These are phyloP conservation scores for Mycena capillaripes DNA, from an alignment of 768 basidiomycete species.

Conservation along the genomic window DNA sequence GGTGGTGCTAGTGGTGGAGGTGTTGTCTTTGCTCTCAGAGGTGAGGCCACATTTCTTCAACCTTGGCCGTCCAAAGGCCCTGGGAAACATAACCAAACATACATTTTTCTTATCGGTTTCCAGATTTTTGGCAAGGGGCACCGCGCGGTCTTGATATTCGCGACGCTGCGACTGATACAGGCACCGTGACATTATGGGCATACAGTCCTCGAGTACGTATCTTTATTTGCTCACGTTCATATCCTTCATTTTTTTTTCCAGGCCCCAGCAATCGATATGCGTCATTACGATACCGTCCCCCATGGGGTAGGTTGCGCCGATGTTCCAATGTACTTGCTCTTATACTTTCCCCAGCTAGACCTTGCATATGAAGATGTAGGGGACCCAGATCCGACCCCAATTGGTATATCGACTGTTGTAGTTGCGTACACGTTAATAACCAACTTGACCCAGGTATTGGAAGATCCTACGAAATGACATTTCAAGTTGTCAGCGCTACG, in stretches of 20 bases:
- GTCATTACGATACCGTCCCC: conserved; percentile 54
- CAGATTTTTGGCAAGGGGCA: conserved; percentile 57
- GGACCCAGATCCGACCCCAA: conserved; percentile 52
- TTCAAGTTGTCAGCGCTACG: conserved; percentile 52
- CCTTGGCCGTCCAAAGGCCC: too few species aligned
- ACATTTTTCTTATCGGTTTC: neutral
- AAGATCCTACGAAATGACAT: conserved; percentile 51
- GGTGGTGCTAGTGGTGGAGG: conserved; percentile 53
- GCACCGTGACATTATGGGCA: conserved; percentile 53
- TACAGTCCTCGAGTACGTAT: conserved; percentile 51
- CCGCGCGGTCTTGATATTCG: conserved; percentile 53
- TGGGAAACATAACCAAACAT: too few species aligned
- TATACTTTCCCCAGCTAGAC: conserved; percentile 44
- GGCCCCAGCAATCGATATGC: conserved; percentile 53
- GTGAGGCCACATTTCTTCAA: conserved; percentile 32
- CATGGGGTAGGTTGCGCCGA: conserved; percentile 45
- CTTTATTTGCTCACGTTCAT: neutral
- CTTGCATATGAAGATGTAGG: conserved; percentile 57
- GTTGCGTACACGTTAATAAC: neutral
- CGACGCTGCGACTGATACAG: conserved; percentile 44
- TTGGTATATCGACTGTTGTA: conserved; percentile 33
- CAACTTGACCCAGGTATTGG: conserved; percentile 38
- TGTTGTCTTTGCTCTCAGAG: conserved; percentile 51
- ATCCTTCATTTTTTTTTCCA: conserved; percentile 12
- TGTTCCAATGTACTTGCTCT: neutral